A percentile compares a stretch with the other conserved stretches of the same genome.
Evolutionary conservation across 371 early-diverging fungal genomes (phyloP).

Genomic region (Circinella minor): DNA sequence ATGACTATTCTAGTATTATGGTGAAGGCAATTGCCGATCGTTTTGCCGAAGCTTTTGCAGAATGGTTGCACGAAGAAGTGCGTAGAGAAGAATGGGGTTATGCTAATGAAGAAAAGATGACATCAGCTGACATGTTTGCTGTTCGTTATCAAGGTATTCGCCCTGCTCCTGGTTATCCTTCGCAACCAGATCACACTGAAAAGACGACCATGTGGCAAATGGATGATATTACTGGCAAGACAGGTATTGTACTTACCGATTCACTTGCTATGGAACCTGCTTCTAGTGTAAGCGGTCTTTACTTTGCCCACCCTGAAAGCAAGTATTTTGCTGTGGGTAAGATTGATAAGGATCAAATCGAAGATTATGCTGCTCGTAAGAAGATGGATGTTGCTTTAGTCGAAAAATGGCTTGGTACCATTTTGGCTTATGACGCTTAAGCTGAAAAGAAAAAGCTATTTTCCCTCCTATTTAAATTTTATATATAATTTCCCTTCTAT

Average conservation of each 20-base stretch:
- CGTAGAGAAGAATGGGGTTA: constrained; percentile 90
- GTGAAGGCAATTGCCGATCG: constrained; percentile 93
- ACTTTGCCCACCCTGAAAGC: constrained; percentile 76
- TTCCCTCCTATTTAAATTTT: background rate
- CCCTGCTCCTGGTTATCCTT: constrained; percentile 91
- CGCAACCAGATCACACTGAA: constrained; percentile 91
- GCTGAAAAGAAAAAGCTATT: no score
- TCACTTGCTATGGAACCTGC: constrained; percentile 92
- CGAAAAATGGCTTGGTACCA: constrained; percentile 88
- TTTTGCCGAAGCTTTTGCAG: constrained; percentile 91
- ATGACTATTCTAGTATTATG: constrained; percentile 92
- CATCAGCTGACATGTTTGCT: constrained; percentile 79
- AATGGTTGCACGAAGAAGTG: constrained; percentile 84
- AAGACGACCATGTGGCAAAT: constrained; percentile 91
- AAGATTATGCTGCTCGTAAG: constrained; percentile 82
- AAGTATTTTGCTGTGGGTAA: constrained; percentile 95
- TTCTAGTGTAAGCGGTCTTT: constrained; percentile 82
- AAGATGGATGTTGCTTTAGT: constrained; percentile 67
- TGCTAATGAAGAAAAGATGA: constrained; percentile 73
- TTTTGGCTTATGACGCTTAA: constrained; percentile 76
- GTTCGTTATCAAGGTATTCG: constrained; percentile 93
- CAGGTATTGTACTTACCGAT: constrained; percentile 87
- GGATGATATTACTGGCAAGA: constrained; percentile 72
- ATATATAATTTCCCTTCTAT: background rate
- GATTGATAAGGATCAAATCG: constrained; percentile 84